Conservation (phyloP, 2,329 filamentous ascomycete species). For the Colletotrichum falcatum region DNA sequence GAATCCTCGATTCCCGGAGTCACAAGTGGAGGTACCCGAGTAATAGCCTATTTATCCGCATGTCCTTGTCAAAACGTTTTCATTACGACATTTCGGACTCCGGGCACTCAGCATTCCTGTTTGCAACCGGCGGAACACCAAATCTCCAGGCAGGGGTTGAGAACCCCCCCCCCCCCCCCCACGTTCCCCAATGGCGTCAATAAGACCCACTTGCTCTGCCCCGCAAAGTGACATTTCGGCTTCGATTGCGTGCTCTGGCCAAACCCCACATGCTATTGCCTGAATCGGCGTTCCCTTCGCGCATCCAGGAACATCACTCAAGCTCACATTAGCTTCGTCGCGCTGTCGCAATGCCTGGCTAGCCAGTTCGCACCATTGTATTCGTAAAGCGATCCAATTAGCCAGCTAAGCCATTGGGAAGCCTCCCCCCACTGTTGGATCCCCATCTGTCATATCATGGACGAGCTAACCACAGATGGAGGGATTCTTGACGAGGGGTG, state of each 20-base stretch:
- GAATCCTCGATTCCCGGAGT: neutral
- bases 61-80: neutral
- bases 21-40: neutral
- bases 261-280: conserved; percentile 48
- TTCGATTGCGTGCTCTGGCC: conserved; percentile 50
- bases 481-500: conserved; percentile 4
- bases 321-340: neutral
- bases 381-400: neutral
- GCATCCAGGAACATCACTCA: neutral
- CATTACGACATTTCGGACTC: neutral
- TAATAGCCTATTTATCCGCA: too few relatives aligned
- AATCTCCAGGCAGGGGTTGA: neutral
- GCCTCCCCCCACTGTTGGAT: neutral
- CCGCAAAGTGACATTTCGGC: conserved; percentile 43
- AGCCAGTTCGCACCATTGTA: neutral
- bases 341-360: neutral
- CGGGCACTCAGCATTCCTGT: neutral
- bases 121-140: neutral
- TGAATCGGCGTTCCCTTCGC: conserved; percentile 41
- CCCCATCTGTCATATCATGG: neutral
- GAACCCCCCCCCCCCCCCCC: neutral
- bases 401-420: neutral
- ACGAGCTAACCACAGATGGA: neutral
- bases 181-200: conserved; percentile 4
- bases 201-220: conserved; percentile 25